These are phyloP conservation scores for Thielaviopsis ethacetica DNA, from an alignment of 2,329 filamentous ascomycete species.

Conservation along the genomic window DNA sequence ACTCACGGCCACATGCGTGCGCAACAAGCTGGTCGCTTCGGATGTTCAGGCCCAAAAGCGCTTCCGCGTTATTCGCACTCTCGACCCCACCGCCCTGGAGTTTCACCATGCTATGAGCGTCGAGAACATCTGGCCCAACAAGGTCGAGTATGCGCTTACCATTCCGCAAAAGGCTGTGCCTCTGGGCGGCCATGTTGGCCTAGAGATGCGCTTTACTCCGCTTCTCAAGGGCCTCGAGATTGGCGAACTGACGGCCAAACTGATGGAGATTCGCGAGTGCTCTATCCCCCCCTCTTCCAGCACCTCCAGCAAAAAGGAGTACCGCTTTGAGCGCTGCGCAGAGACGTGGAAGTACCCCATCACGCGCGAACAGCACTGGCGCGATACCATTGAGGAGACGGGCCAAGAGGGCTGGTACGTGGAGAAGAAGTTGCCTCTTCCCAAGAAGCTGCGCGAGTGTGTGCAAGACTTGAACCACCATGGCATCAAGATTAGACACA, in stretches of 20 bases:
- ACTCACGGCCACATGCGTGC: conserved; percentile 74
- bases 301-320: conserved; percentile 31
- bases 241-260: conserved; percentile 62
- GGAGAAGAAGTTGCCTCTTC: conserved; percentile 50
- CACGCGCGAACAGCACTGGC: conserved; percentile 45
- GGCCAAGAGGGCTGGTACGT: conserved; percentile 49
- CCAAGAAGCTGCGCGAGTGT: conserved; percentile 66
- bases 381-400: conserved; percentile 50
- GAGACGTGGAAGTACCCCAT: conserved; percentile 40
- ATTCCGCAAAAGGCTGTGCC: conserved; percentile 89
- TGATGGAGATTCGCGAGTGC: conserved; percentile 65
- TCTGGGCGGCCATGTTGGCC: conserved; percentile 70
- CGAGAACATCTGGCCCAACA: conserved; percentile 95
- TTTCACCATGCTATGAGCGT: conserved; percentile 83
- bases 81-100: conserved; percentile 60
- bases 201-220: conserved; percentile 77
- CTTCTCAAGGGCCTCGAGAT: conserved; percentile 77
- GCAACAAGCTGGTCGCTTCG: conserved; percentile 68
- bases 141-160: conserved; percentile 87
- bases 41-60: conserved; percentile 70
- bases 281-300: conserved; percentile 30
- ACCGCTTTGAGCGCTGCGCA: conserved; percentile 49
- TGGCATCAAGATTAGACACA: conserved; percentile 84
- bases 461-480: conserved; percentile 79
- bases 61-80: conserved; percentile 59